Evolutionary conservation across 345 rosid species (phyloP), one percentile per base, ranked within the genome.

Genomic region (Microthlaspi erraticum): DNA sequence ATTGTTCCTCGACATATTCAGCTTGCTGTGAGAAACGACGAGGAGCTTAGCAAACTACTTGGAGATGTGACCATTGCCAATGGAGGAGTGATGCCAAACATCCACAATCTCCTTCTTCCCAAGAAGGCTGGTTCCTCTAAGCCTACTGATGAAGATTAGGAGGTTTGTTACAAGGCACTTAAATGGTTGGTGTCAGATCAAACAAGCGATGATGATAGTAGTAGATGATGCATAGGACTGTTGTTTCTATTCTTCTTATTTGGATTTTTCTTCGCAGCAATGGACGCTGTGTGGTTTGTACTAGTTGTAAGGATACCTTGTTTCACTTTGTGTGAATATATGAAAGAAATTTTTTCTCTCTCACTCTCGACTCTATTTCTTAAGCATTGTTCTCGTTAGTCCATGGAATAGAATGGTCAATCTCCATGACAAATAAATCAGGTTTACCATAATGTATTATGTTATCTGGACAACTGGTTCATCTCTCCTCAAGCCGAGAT

Each of bases 81-180:
- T 2, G 98, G 98, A 7, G 97, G 97, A 37, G 98, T 92, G 67
- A 92, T 92, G 95, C 98, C 98, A 10, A 92, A 90, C 86, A 92
- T 92, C 69, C 98, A 92, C 84, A 92, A 87, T 68, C 97, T 93
- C 33, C 92, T 93, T 45, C 85, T 90, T 38, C 97, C 96, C 11
- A 93, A 90, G 82, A 93, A 90, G 84, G 6, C 93, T 2, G 96
- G 95, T 3, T 36, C 87, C 41, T 76, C 79, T 1, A 76, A 76
- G 72, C 48, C 79, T 32, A 26, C 84, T 10, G 93, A 77, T 14
- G 97, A 83, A 10, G 97, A 93, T 34, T 96, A 90, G 39, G 20
- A 87, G 18, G 9, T 42, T n/a, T 42, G 1, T 6, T 39, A 16
- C 8, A 10, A 13, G 3, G 19, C 50, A 54, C 29, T 2, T 3